Conservation (phyloP, 2,329 filamentous ascomycete species). For the Bisporella sp. region DNA sequence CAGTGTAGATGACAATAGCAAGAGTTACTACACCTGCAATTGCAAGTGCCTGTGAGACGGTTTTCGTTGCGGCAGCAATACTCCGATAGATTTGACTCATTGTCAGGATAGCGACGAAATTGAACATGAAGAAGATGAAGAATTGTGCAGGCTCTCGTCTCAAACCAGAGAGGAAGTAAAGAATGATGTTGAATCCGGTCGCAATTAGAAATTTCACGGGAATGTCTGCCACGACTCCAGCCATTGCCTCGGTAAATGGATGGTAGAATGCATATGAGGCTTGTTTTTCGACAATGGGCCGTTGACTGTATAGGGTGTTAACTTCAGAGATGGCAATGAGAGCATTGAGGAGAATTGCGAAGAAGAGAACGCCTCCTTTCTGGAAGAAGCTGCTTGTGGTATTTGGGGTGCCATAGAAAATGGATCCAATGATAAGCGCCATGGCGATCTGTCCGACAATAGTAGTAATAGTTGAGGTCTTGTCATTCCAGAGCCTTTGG, state of each 20-base stretch:
- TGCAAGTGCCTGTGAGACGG: slow-evolving; percentile 58
- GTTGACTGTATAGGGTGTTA: slow-evolving; percentile 71
- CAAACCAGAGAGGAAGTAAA: slow-evolving; percentile 86
- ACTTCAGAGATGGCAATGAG: slow-evolving; percentile 59
- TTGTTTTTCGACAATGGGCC: slow-evolving; percentile 90
- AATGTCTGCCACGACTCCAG: slow-evolving; percentile 80
- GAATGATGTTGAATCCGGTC: slow-evolving; percentile 68
- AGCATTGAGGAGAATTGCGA: slow-evolving; percentile 62
- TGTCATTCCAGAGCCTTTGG: slow-evolving; percentile 68
- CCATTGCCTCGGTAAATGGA: slow-evolving; percentile 78
- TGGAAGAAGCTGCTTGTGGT: slow-evolving; percentile 53
- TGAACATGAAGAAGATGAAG: slow-evolving; percentile 63
- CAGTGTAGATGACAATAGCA: slow-evolving; percentile 28
- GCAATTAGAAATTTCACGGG: slow-evolving; percentile 74
- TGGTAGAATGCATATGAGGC: slow-evolving; percentile 83
- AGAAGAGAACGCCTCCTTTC: slow-evolving; percentile 60
- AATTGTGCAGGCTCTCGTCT: slow-evolving; percentile 59
- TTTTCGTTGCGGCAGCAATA: slow-evolving; percentile 67
- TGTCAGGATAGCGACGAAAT: slow-evolving; percentile 43
- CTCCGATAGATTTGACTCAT: slow-evolving; percentile 63
- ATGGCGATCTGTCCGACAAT: slow-evolving; percentile 37
- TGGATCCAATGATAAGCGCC: slow-evolving; percentile 55
- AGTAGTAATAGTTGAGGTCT: slow-evolving; percentile 55
- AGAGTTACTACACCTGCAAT: slow-evolving; percentile 46
- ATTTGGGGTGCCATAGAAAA: slow-evolving; percentile 54